Evolutionary conservation across 176 grass and related monocot species (phyloP), one percentile per base, ranked within the genome.

Genomic region (Paspalum notatum): DNA sequence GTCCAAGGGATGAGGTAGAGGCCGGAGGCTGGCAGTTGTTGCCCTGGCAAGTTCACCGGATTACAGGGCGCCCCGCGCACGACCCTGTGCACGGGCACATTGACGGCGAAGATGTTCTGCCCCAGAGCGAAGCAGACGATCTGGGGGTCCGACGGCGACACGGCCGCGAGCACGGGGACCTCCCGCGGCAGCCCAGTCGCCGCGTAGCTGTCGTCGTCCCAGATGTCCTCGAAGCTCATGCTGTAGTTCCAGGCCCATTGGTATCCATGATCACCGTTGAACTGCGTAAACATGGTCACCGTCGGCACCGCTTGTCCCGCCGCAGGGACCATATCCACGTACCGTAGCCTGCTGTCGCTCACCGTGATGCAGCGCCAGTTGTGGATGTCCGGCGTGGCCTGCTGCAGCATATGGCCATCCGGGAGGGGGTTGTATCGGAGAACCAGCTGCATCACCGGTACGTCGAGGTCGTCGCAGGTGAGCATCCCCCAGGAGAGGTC

Each of bases 231-330:
- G 17, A 66, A 43, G 17, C 8, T 66, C 17, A 7, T 8, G 8
- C 0, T 3, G 1, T 66, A 43, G 8, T 1, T 2, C 18, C 0
- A 5, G 5, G 10, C 0, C 63, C 63, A 66, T 1, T 0, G 3
- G 7, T 0, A 5, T 1, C 37, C 37, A 4, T 9, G 1, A 1
- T 1, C 3, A 10, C 9, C 1, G 3, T 3, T 0, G 16, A 1
- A n/a, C 18, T 8, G 1, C 2, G 17, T 12, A 15, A 16, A 66
- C 62, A 66, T 41, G 37, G 5, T 20, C 3, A 66, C 24, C 3
- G 16, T 41, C 3, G 62, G 32, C 32, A 32, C 15, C 5, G 61
- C 5, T 16, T 20, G 6, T 7, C 2, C 4, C 2, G 0, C 8
- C 1, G 20, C 9, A 12, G 10, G 32, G 38, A 66, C 20, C 37